A percentile compares a stretch with the other conserved stretches of the same genome.
Evolutionary conservation across 768 basidiomycete species (phyloP).

Genomic region (Lanmaoa pseudosensibilis): DNA sequence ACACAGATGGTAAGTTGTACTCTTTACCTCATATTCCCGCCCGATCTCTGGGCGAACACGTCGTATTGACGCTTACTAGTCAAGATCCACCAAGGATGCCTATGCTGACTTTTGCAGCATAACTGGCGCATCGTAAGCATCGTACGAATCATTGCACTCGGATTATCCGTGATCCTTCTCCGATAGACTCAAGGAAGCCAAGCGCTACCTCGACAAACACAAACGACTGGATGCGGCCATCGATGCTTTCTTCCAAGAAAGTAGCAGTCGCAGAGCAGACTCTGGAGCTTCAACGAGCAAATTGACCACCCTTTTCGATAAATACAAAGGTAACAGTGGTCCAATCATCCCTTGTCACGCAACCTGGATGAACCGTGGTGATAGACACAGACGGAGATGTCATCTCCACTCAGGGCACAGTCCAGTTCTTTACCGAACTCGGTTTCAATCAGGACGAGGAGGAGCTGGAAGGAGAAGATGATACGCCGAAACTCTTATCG

Average conservation of each 20-base stretch:
- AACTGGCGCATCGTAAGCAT: slow-evolving; percentile 70
- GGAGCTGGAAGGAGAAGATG: slow-evolving; percentile 70
- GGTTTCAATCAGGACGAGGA: slow-evolving; percentile 35
- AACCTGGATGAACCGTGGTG: not conserved
- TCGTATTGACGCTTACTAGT: slow-evolving; percentile 15
- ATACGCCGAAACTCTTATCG: slow-evolving; percentile 72
- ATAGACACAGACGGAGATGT: slow-evolving; percentile 59
- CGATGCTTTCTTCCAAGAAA: slow-evolving; percentile 68
- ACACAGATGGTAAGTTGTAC: slow-evolving; percentile 27
- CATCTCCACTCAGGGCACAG: slow-evolving; percentile 78
- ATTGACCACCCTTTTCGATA: slow-evolving; percentile 58
- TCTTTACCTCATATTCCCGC: no score
- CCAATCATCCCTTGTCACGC: not conserved
- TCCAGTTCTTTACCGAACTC: slow-evolving; percentile 55
- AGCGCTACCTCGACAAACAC: slow-evolving; percentile 66
- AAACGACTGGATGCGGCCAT: slow-evolving; percentile 71
- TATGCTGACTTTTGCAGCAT: slow-evolving; percentile 61
- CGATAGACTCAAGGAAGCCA: slow-evolving; percentile 53
- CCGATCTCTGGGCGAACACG: not conserved
- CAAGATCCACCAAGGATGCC: slow-evolving; percentile 39
- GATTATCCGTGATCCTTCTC: slow-evolving; percentile 1
- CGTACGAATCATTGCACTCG: not conserved
- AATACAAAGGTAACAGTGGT: slow-evolving; percentile 57
- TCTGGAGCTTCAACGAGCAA: slow-evolving; percentile 50
- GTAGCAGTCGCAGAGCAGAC: slow-evolving; percentile 4